Base-by-base conservation (phyloP, 306 rosid genomes). In the Acacia acuminata region DNA sequence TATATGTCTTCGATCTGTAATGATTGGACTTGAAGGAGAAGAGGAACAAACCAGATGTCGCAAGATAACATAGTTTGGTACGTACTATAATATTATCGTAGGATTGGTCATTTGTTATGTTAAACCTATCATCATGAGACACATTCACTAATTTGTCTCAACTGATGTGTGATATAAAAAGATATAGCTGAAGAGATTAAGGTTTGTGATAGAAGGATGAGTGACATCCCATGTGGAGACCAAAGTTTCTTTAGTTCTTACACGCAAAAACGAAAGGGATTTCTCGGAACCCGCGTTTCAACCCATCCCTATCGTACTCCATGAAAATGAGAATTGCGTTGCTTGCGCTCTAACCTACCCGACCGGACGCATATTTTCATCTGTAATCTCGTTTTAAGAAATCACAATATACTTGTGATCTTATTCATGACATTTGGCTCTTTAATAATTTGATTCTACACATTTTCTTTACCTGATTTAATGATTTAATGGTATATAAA, bases 261-360 rank as follows among this genome's bases (percentile, higher is more conserved):
- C 87, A 87, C 84, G 85, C 83, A 89, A 84, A 82, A 83, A 79
- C 43, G 73, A 25, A 61, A 81, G 72, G 72, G 79, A 75, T 76
- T 86, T 87, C 83, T 79, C 45, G 36, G 75, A 88, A 88, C 91
- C 87, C 88, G 87, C 87, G 89, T 79, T 82, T 89, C 81, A 61
- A 70, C 80, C 81, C 82, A 80, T 82, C 89, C 86, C 86, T 73
- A 87, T 24, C 53, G 14, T 3, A 16, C 44, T 30, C 77, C 53
- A 36, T 74, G 56, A 83, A 83, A 58, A 53, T 25, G 51, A 14
- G 19, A 43, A 60, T 17, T 78, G 16, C 69, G 78, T 86, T 85
- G 63, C 65, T 77, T 77, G 43, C 56, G 30, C 61, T 66, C 63
- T 45, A 70, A 66, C 53, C 17, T 67, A 60, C 61, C 10, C 48